Percentiles rank a stretch among this genome's conserved stretches.
Conservation (phyloP, 305 asterid species). For the Caryopteris hybrid region DNA sequence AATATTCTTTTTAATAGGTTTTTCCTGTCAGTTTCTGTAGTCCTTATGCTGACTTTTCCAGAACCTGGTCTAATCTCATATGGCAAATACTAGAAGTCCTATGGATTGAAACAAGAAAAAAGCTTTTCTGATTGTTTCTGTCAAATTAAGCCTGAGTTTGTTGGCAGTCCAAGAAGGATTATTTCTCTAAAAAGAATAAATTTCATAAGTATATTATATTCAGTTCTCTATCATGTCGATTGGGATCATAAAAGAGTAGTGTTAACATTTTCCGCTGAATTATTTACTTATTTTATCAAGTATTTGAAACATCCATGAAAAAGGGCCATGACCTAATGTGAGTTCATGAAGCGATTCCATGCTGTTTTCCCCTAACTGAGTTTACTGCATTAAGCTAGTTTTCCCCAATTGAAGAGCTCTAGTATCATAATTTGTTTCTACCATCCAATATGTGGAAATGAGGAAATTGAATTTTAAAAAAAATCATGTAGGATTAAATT, state of each 20-base stretch:
- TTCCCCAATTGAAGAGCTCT: too few relatives aligned
- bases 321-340: too few relatives aligned
- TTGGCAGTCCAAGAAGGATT: constrained; percentile 10
- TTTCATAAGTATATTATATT: neutral
- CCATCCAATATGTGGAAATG: constrained; percentile 5
- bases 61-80: constrained; percentile 49
- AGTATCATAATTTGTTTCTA: constrained; percentile 12
- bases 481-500: neutral
- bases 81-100: constrained; percentile 19
- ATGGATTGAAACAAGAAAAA: constrained; percentile 7
- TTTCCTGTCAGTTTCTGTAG: constrained; percentile 60
- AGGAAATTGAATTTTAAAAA: neutral
- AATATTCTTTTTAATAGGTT: neutral
- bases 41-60: constrained; percentile 45
- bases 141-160: constrained; percentile 13
- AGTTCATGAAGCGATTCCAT: too few relatives aligned
- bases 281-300: neutral
- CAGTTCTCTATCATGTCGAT: neutral
- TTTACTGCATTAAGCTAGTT: too few relatives aligned
- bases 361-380: too few relatives aligned
- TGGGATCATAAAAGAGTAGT: neutral
- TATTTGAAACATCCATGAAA: neutral
- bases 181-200: neutral
- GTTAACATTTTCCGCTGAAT: neutral
- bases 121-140: neutral